phyloP scores from a whole-genome alignment of 805 yeast genomes.

The Yamadazyma laniorum region DNA sequence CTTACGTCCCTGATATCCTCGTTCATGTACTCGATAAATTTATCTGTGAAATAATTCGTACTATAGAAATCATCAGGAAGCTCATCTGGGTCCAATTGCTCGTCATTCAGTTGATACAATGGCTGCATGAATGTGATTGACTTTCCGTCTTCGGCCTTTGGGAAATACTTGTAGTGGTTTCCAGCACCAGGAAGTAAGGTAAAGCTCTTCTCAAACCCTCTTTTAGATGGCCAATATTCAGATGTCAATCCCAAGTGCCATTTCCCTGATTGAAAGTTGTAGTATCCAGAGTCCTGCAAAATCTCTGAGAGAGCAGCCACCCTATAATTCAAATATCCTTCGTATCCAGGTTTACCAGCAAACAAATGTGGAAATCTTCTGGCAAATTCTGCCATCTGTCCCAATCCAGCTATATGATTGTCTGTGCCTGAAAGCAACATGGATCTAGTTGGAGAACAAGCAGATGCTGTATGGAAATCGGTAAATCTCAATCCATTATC shows the following conservation, averaged over 20 bases:
- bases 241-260: constrained; percentile 56
- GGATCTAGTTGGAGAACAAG: constrained; percentile 64
- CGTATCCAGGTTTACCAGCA: constrained; percentile 51
- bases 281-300: constrained; percentile 45
- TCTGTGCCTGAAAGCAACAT: constrained; percentile 62
- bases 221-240: constrained; percentile 47
- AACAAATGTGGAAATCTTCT: constrained; percentile 36
- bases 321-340: constrained; percentile 49
- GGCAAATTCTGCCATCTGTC: constrained; percentile 54
- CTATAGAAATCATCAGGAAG: constrained; percentile 50
- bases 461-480: constrained; percentile 62
- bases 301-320: constrained; percentile 57
- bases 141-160: constrained; percentile 30
- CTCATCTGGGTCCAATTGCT: constrained; percentile 31
- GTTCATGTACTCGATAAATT: constrained; percentile 35
- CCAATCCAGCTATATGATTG: constrained; percentile 59
- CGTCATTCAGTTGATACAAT: constrained; percentile 39
- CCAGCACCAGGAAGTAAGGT: constrained; percentile 56
- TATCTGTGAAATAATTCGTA: constrained; percentile 44
- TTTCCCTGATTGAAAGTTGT: constrained; percentile 56
- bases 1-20: constrained; percentile 31
- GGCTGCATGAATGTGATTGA: constrained; percentile 36
- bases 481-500: constrained; percentile 48
- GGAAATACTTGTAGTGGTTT: constrained; percentile 51
- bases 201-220: constrained; percentile 53